Conservation (phyloP, 75 land plant genomes). For the Selaginella moellendorffii region DNA sequence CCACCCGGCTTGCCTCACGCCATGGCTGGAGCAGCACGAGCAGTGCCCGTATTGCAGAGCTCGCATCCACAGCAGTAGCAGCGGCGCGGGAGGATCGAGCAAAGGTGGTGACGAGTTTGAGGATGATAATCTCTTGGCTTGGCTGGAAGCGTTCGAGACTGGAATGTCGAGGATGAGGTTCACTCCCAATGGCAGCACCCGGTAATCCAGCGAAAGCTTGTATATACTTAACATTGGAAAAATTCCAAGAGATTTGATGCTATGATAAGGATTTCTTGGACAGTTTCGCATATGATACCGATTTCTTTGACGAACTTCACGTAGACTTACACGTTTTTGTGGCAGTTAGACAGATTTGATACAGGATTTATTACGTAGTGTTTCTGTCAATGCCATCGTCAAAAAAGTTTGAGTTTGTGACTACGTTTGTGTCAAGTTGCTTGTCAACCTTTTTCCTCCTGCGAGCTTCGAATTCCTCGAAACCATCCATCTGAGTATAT, state of each 20-base stretch:
- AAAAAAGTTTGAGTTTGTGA: constrained; percentile 64
- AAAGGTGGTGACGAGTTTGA: background rate
- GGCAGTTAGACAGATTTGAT: too few relatives aligned
- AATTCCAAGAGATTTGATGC: too few relatives aligned
- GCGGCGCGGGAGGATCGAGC: background rate
- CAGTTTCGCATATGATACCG: too few relatives aligned
- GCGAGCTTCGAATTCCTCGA: constrained; percentile 65
- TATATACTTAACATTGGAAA: too few relatives aligned
- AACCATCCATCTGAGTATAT: constrained; percentile 91
- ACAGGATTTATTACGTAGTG: background rate
- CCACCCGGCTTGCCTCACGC: background rate
- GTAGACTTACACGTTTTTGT: too few relatives aligned
- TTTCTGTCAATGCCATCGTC: constrained; percentile 71
- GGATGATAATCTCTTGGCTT: background rate
- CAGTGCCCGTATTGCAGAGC: background rate
- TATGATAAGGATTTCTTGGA: too few relatives aligned
- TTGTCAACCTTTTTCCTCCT: constrained; percentile 88
- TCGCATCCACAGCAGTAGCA: background rate
- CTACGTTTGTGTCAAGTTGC: constrained; percentile 86
- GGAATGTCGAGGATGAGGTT: background rate
- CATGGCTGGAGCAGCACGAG: background rate
- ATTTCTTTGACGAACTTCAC: too few relatives aligned
- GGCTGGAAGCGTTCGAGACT: background rate
- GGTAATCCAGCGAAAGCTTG: too few relatives aligned
- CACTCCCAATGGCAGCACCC: too few relatives aligned